Percentiles rank a stretch among this genome's conserved stretches.
Evolutionary conservation across 2,329 filamentous ascomycete species (phyloP).

Genomic region (Thelonectria blattea): DNA sequence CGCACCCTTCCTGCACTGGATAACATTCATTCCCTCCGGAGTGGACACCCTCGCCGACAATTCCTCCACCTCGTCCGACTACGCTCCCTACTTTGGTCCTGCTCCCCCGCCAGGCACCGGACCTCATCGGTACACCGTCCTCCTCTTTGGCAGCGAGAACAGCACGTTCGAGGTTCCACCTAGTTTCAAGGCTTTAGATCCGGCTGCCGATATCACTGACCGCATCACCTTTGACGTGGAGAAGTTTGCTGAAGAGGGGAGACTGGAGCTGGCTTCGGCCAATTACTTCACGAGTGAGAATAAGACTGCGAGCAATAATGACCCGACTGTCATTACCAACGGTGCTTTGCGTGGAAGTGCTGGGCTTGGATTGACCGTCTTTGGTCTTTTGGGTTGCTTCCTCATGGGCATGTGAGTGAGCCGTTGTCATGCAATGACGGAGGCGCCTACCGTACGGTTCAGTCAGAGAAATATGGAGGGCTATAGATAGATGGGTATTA

Average conservation of each 20-base stretch:
- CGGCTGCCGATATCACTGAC: background rate
- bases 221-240: background rate
- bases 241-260: background rate
- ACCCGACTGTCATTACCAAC: background rate
- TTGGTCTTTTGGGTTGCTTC: too few relatives aligned
- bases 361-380: background rate
- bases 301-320: background rate
- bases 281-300: slow-evolving; percentile 9
- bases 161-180: background rate
- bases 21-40: background rate
- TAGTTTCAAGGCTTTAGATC: background rate
- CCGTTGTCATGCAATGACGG: too few relatives aligned
- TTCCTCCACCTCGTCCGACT: slow-evolving; percentile 36
- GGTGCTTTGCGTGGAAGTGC: background rate
- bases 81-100: slow-evolving; percentile 11
- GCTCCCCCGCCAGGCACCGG: slow-evolving; percentile 12
- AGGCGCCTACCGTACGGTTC: too few relatives aligned
- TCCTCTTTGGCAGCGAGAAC: background rate
- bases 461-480: too few relatives aligned
- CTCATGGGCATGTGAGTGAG: too few relatives aligned
- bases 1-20: slow-evolving; percentile 12
- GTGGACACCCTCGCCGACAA: background rate
- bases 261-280: background rate
- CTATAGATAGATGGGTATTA: too few relatives aligned
- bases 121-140: slow-evolving; percentile 13